These are phyloP conservation scores for Fusarium goolgardi DNA, from an alignment of 2,329 filamentous ascomycete genomes.

Conservation along the genomic window DNA sequence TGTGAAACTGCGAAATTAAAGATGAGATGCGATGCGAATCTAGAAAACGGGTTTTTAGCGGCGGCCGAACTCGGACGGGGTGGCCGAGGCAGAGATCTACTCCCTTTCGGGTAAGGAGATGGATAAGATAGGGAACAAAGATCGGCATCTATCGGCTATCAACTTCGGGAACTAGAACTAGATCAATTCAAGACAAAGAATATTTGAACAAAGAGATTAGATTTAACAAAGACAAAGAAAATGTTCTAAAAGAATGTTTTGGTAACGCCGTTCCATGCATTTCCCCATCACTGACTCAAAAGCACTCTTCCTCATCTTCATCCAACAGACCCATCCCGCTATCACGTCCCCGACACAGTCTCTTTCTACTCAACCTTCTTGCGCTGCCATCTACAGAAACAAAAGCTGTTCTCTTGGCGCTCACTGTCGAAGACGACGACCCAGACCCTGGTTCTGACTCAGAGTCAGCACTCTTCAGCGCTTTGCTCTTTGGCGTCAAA, in stretches of 20 bases:
- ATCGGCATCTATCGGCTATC: conserved; percentile 29
- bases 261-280: not conserved
- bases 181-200: not conserved
- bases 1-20: conserved; percentile 20
- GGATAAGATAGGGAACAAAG: conserved; percentile 23
- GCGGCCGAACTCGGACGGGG: conserved; percentile 39
- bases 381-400: not conserved
- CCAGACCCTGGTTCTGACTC: not conserved
- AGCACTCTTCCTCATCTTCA: conserved; percentile 60
- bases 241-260: conserved; percentile 25
- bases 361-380: not conserved
- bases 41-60: conserved; percentile 5
- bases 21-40: conserved; percentile 2
- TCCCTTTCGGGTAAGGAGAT: conserved; percentile 10
- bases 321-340: conserved; percentile 67
- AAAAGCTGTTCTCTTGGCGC: not conserved
- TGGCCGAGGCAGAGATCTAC: conserved; percentile 19
- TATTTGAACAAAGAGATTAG: too few species aligned
- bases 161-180: not conserved
- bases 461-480: not conserved
- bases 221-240: conserved; percentile 1
- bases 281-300: conserved; percentile 5
- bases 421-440: not conserved
- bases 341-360: conserved; percentile 55
- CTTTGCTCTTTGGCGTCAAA: conserved; percentile 50